Evolutionary conservation across 1,139 yeast genomes (phyloP), one percentile per base, ranked within the genome.

Genomic region (Zygotorulaspora mrakii): DNA sequence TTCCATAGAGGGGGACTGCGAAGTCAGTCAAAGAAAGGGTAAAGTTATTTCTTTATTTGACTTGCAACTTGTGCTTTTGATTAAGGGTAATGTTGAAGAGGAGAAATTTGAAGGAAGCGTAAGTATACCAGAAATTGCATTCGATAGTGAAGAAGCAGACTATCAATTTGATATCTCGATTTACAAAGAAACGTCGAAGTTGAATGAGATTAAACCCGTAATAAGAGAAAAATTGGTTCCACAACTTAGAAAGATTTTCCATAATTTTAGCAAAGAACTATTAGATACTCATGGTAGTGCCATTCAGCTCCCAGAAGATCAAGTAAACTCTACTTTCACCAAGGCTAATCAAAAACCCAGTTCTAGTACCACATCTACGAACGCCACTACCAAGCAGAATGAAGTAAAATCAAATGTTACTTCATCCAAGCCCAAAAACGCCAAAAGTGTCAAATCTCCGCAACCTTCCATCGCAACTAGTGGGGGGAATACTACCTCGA

Each of bases 11-110:
- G 99, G 99, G 36, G 99, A 91, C 54, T 95, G 88, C 46, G 97
- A 88, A 59, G 97, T 91, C 23, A 83, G 87, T 48, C 98, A 91
- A 68, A 79, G 98, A 54, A 91, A 94, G 66, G 98, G 99, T 13
- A 89, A 91, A 62, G 94, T 91, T 29, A 89, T 91, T 54, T 85
- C 95, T 2, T 69, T 91, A 46, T 91, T 86, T 63, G 98, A 91
- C 59, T 68, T 94, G 61, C 75, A 79, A 48, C 53, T 89, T 42
- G 79, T 75, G 1, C 62, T 89, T 46, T 71, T 69, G n/a, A 77
- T 79, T 54, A 64, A 63, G 5, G 91, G 94, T 7, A 54, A 55
- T 25, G 65, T 67, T 25, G 59, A 62, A 4, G 67, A 60, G 7
- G 60, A 61, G 8, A 53, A 51, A 2, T 70, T 71, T 24, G 71